phyloP scores from a whole-genome alignment of 148 eudicot genomes.

The Polygonum aviculare region DNA sequence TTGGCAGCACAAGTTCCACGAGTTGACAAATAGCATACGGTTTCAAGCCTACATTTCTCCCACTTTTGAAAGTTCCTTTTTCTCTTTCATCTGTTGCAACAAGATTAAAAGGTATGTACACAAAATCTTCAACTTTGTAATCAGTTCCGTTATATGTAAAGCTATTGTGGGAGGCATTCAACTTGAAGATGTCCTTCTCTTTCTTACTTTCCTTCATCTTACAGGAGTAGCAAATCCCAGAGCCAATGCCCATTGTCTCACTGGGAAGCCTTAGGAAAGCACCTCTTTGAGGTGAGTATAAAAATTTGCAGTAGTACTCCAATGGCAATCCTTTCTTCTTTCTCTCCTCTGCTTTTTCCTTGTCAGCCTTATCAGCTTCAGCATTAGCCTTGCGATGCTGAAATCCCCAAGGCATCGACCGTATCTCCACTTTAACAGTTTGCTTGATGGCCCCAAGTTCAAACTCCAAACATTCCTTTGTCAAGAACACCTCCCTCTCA shows the following conservation, averaged over 20 bases:
- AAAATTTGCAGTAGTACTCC: conserved; percentile 79
- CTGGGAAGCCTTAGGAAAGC: conserved; percentile 60
- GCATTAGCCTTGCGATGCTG: conserved; percentile 64
- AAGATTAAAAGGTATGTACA: conserved; percentile 55
- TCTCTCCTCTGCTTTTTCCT: conserved; percentile 78
- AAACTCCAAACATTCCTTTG: conserved; percentile 68
- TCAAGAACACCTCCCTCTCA: conserved; percentile 85
- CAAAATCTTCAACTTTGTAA: conserved; percentile 58
- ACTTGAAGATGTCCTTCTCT: conserved; percentile 37
- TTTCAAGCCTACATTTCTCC: conserved; percentile 92
- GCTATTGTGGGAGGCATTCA: conserved; percentile 47
- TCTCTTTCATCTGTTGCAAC: conserved; percentile 46
- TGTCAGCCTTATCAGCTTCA: conserved; percentile 46
- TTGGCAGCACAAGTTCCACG: conserved; percentile 42
- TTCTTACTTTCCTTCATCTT: conserved; percentile 27
- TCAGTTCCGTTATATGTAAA: conserved; percentile 53
- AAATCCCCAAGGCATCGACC: conserved; percentile 66
- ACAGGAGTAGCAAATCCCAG: conserved; percentile 67
- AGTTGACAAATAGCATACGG: conserved; percentile 80
- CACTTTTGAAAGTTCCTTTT: conserved; percentile 53
- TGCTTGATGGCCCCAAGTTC: conserved; percentile 50
- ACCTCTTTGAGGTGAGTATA: conserved; percentile 80
- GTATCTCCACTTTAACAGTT: conserved; percentile 37
- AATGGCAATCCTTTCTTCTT: conserved; percentile 62
- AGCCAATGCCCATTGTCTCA: conserved; percentile 56